Base-by-base conservation (phyloP, 2,329 filamentous ascomycete genomes). In the Coniochaeta hoffmannii region DNA sequence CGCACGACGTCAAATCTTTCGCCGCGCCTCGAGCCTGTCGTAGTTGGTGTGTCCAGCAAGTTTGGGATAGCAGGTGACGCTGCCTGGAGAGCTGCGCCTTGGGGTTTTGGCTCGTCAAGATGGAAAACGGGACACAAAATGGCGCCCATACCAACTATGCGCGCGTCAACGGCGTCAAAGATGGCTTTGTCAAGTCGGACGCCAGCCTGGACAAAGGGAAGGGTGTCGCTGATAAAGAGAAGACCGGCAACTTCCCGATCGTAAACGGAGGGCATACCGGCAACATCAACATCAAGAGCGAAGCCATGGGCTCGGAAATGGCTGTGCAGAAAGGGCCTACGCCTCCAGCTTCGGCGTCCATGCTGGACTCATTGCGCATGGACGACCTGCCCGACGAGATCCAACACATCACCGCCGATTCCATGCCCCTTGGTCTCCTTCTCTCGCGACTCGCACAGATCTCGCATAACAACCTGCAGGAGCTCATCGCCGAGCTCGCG, bases 371-470 rank as follows among this genome's bases (percentile, higher is more conserved):
- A 36, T 59, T 68, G 50, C 74, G 73, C 57, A 79, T 83, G 73
- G 81, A 83, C 64, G 76, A 84, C 58, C 69, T 85, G 1, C 82
- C 83, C 11, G 77, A 81, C 56, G 81, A 84, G 64, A 82, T 87
- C 35, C 70, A 74, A 35, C 90, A 96, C 65, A 87, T 96, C 57
- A 86, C 86, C 0, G 76, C 86, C 56, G 86, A 84, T 32, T 95
- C 91, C 68, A 79, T 93, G 55, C 86, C 90, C 4, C 78, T 97
- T 19, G 85, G 86, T 4, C 80, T 80, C 14, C 74, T 99, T 49
- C 79, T 97, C 53, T 82, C 84, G 60, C 85, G 94, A 62, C 80
- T 94, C 35, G 87, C 89, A 32, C 91, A 97, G 70, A 84, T 87
- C 64, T 90, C 89, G 51, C 92, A 92, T 71, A 90, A 89, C 66